Evolutionary conservation across 1,284 basidiomycete genomes (phyloP), one percentile per base, ranked within the genome.

Genomic region (Cutaneotrichosporon sp.): DNA sequence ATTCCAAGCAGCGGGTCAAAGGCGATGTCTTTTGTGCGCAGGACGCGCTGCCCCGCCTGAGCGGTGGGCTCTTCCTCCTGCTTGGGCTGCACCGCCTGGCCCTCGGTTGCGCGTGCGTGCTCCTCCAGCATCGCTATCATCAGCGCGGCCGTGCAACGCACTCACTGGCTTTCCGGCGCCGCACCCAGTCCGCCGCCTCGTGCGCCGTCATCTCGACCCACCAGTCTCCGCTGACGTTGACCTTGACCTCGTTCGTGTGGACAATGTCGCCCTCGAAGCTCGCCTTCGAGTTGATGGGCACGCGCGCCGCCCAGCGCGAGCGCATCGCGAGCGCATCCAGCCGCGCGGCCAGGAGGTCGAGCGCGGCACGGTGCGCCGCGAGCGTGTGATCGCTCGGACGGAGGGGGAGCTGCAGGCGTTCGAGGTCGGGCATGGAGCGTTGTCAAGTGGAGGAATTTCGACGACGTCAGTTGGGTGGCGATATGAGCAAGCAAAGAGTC

Each of bases 151-250:
- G 8, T n/a, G n/a, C 6, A 14, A 1, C 11, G 11, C 13, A 69
- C 71, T 65, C 58, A 74, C 75, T 64, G 1, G 53, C 53, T 54
- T 69, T 72, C 58, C 72, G 65, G 60, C 73, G 53, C 11, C 64
- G 54, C 3, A 77, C 64, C 43, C 71, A 77, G 7, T 53, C 69
- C 0, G 58, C 68, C 18, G 74, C 76, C 60, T 79, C 75, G 8
- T 59, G 33, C 4, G 72, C 68, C 3, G 65, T 73, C 75, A 79
- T 76, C 53, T 75, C 75, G 9, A 73, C 68, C 72, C 72, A 79
- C 67, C 66, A 71, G 13, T 62, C 65, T 2, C 53, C 50, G 4
- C 72, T 74, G 2, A 77, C 33, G 31, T 74, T 54, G 14, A 78
- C 72, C 58, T 72, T 72, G 38, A 77, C 55, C 27, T 71, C 66